Base-by-base conservation (phyloP, 371 early-diverging fungal species). In the Circinella umbellata region DNA sequence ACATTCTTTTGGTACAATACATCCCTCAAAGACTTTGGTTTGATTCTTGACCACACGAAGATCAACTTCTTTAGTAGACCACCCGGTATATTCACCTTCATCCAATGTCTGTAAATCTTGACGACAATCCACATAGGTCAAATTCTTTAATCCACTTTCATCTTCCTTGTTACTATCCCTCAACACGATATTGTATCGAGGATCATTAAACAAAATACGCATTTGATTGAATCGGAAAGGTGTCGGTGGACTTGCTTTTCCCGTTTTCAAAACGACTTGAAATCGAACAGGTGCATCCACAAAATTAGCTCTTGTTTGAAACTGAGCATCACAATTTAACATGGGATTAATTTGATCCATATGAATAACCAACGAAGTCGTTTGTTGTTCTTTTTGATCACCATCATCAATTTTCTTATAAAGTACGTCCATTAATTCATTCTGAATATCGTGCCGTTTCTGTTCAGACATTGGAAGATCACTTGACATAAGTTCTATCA, bases 261-360 rank as follows among this genome's bases (percentile, higher is more conserved):
- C 78, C 55, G 75, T 76, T 34, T 69, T 65, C 5, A 85, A 51
- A 2, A 67, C 66, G 27, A 85, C 60, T 53, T 85, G 85, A 54
- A 77, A 85, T 1, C 64, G 69, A 3, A 81, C 68, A 14, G 76
- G 72, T 0, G 78, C 59, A 18, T 81, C 73, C 11, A 85, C 80
- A 72, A 76, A 81, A 55, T 69, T 74, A 10, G 69, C 71, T 6
- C 67, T 61, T 4, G 67, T 67, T 54, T 82, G 82, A 59, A 88
- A 86, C 47, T 89, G 89, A 7, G 85, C 80, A 27, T 75, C 68
- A 37, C 89, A 89, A 0, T 66, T 57, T 4, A 85, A 66, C 59
- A 95, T 92, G 0, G 90, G 69, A 61, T 91, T 89, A 66, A 93
- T 85, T 53, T 89, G 86, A 61, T 92, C 86, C 93, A 93, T 92